Conservation (phyloP, 768 basidiomycete species). For the Leccinum olivaceopallidum region DNA sequence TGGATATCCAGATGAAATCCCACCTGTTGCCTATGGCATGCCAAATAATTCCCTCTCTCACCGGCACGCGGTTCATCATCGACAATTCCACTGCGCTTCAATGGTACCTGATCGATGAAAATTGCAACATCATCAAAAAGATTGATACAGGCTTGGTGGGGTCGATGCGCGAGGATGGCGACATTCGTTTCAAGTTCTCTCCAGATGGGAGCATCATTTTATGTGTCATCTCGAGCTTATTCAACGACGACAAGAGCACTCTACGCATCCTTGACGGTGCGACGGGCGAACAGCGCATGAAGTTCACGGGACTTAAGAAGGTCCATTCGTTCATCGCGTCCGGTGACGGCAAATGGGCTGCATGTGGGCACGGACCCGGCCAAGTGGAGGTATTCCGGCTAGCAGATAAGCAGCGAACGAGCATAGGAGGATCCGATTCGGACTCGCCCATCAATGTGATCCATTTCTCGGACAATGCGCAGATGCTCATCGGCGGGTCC, state of each 20-base stretch:
- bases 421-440: background rate
- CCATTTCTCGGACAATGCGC: conserved; percentile 19
- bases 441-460: conserved; percentile 2
- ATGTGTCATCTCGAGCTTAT: background rate
- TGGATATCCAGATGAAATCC: background rate
- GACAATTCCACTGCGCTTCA: background rate
- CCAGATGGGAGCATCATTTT: conserved; percentile 13
- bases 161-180: too few species aligned
- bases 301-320: conserved; percentile 15
- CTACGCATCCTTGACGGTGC: conserved; percentile 14
- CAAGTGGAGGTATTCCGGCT: conserved; percentile 7
- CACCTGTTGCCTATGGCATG: background rate
- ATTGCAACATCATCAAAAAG: conserved; percentile 4
- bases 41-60: background rate
- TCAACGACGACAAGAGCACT: conserved; percentile 10
- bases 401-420: background rate
- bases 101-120: conserved; percentile 7
- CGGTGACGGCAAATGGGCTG: conserved; percentile 8
- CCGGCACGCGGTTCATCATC: conserved; percentile 15
- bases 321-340: conserved; percentile 6
- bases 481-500: conserved; percentile 22
- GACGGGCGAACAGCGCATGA: conserved; percentile 9
- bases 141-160: conserved; percentile 10
- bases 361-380: conserved; percentile 10
- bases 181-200: conserved; percentile 10